Conservation (phyloP, 2,329 filamentous ascomycete genomes). For the Beauveria medogensis region DNA sequence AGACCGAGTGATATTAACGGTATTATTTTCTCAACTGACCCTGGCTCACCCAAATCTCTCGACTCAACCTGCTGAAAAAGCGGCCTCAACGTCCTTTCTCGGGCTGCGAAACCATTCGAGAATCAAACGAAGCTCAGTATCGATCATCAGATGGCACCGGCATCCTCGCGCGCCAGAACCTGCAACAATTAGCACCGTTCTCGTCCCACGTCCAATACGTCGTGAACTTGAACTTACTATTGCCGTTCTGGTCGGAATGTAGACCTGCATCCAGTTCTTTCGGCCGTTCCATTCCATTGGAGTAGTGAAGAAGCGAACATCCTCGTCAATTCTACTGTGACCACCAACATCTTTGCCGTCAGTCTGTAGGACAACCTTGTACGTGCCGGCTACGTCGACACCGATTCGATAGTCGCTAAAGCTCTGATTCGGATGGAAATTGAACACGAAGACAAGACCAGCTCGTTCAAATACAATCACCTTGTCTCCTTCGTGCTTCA, state of each 20-base stretch:
- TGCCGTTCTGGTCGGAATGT: conserved; percentile 76
- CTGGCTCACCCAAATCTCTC: too few species aligned
- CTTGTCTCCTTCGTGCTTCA: conserved; percentile 93
- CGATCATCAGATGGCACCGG: conserved; percentile 16
- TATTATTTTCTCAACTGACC: background rate
- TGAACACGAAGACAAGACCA: conserved; percentile 88
- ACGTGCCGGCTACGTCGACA: conserved; percentile 75
- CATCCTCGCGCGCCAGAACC: conserved; percentile 43
- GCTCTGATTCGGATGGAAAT: conserved; percentile 80
- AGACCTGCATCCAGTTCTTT: conserved; percentile 87
- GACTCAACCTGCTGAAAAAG: background rate
- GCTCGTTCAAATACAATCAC: conserved; percentile 92
- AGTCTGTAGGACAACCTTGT: conserved; percentile 75
- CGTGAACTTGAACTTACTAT: conserved; percentile 50
- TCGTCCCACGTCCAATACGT: background rate
- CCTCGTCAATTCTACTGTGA: conserved; percentile 65
- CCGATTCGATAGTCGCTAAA: conserved; percentile 91
- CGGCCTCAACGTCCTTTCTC: background rate
- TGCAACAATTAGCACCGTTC: conserved; percentile 18
- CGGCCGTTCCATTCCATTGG: conserved; percentile 83
- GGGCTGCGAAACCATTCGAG: background rate
- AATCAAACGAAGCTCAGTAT: background rate
- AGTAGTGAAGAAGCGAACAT: conserved; percentile 87
- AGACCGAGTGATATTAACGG: background rate
- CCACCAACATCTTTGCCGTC: conserved; percentile 75